Evolutionary conservation across 345 rosid species (phyloP), one percentile per base, ranked within the genome.

Genomic region (Arabis hirsuta): DNA sequence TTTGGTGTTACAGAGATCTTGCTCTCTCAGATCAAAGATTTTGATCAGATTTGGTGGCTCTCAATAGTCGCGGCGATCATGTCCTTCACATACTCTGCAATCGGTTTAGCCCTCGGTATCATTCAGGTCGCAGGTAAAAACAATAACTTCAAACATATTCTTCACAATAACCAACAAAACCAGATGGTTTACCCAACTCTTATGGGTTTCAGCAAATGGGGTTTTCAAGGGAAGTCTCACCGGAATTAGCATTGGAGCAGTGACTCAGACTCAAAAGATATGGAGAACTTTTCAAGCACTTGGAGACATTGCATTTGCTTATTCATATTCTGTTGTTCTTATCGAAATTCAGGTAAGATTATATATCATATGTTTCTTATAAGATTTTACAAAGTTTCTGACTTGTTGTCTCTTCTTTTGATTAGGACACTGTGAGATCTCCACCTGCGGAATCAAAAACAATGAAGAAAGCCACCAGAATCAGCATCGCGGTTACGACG

Each of bases 251-350:
- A 71, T 86, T 5, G 90, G 88, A 56, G 47, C 85, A 2, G 88
- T 87, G 22, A 80, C 87, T 12, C 87, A 77, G 57, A 81, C 96
- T 1, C 86, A 89, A 48, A 91, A 91, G 81, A 84, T 85, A 14
- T 88, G 96, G 96, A 82, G 86, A 62, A 91, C 88, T 42, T 89
- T 89, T 67, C 96, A 85, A 70, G 94, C 97, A 54, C 90, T 91
- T n/a, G 97, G 97, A 11, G 83, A 89, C 55, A 88, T 89, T 45
- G 97, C 97, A 45, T 91, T 91, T 66, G 96, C 97, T 7, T 91
- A 91, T 67, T 87, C 96, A 1, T 91, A 75, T 65, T 86, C 96
- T 3, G 70, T 84, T 51, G 83, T 91, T 68, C 96, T 91, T 19
- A 80, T 89, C 13, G 96, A 91, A 58, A 91, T 91, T 67, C 97